Percentiles rank a stretch among this genome's conserved stretches.
These are phyloP conservation scores for Solanum piurae DNA, from an alignment of 257 asterid species.

Conservation along the genomic window DNA sequence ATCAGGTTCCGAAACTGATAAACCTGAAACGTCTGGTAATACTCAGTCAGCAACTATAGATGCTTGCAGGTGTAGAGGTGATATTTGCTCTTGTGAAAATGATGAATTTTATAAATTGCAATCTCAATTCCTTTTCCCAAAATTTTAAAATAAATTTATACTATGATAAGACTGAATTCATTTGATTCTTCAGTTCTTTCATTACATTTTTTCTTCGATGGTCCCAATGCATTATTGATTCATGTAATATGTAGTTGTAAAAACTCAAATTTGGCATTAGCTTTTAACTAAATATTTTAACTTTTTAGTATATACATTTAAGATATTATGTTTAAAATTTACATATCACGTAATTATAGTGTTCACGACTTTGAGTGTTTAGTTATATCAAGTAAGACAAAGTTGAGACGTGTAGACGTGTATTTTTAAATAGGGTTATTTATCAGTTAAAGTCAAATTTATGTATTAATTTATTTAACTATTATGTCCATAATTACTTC, in stretches of 20 bases:
- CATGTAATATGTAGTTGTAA: neutral
- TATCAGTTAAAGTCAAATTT: neutral
- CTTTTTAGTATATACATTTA: too few species aligned
- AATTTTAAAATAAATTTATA: neutral
- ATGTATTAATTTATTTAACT: neutral
- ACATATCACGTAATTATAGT: neutral
- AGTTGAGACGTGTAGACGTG: neutral
- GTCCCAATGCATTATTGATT: neutral
- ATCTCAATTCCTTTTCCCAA: too few species aligned
- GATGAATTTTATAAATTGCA: too few species aligned
- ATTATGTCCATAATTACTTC: neutral
- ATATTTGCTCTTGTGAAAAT: too few species aligned
- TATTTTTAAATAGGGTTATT: neutral
- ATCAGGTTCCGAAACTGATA: too few species aligned
- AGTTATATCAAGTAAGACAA: neutral
- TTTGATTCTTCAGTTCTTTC: neutral
- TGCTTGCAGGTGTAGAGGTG: too few species aligned
- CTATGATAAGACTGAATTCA: neutral
- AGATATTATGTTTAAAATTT: too few species aligned
- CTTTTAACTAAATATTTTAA: too few species aligned
- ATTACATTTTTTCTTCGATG: neutral
- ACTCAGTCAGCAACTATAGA: too few species aligned
- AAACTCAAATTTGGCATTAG: too few species aligned
- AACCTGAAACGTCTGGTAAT: too few species aligned
- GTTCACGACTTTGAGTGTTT: neutral